A percentile compares a stretch with the other conserved stretches of the same genome.
Conservation (phyloP, 495 filamentous ascomycete species). For the Extremus antarcticus region DNA sequence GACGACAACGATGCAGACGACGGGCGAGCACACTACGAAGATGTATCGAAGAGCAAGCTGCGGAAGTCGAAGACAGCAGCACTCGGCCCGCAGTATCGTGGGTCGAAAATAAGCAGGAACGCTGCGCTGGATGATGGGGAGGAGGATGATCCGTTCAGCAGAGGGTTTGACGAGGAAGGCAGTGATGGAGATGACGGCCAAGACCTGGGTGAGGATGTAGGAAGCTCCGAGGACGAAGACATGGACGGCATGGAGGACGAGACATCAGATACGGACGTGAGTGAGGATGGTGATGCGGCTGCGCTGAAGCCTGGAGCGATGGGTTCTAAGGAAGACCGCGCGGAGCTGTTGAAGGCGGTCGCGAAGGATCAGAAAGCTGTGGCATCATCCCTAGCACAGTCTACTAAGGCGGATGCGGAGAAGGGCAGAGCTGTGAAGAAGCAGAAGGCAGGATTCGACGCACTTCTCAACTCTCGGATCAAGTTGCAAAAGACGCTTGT, state of each 20-base stretch:
- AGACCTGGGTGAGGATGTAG: conserved; percentile 14
- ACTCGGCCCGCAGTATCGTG: conserved; percentile 74
- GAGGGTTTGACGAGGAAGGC: conserved; percentile 23
- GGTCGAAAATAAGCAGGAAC: conserved; percentile 64
- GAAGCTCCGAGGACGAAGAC: conserved; percentile 31
- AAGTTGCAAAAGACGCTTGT: conserved; percentile 82
- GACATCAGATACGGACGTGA: conserved; percentile 28
- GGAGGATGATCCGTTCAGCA: conserved; percentile 36
- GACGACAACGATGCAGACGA: conserved; percentile 38
- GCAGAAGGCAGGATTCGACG: conserved; percentile 76
- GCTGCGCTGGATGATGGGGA: conserved; percentile 41
- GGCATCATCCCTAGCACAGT: conserved; percentile 56
- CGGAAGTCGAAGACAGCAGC: conserved; percentile 54
- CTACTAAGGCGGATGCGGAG: conserved; percentile 63
- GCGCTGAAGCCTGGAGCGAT: conserved; percentile 18
- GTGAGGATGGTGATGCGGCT: conserved; percentile 23
- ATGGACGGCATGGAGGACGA: conserved; percentile 23
- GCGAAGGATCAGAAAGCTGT: conserved; percentile 59
- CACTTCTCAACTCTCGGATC: conserved; percentile 76
- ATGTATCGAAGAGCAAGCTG: conserved; percentile 76
- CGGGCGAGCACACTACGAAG: conserved; percentile 71
- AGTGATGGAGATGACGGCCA: conserved; percentile 32
- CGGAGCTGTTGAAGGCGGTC: conserved; percentile 58
- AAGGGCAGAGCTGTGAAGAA: conserved; percentile 79
- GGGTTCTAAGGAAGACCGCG: conserved; percentile 32